Evolutionary conservation across 805 yeast genomes (phyloP), one percentile per base, ranked within the genome.

Genomic region (Saccharomycopsis guyanensis): DNA sequence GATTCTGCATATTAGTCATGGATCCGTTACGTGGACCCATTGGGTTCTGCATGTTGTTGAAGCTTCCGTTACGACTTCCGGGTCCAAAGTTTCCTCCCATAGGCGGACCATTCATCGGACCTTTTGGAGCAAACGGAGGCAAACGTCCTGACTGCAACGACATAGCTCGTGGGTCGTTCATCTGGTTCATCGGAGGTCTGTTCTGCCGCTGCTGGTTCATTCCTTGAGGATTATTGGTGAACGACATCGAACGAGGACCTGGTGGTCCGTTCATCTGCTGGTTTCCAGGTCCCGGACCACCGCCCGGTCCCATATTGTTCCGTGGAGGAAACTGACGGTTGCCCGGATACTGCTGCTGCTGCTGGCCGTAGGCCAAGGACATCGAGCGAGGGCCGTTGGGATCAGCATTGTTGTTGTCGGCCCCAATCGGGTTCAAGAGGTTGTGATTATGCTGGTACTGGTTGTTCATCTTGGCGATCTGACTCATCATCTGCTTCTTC

Each of bases 401-500:
- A 15, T 40, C 40, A 16, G 6, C 12, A 43, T 40, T 38, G 20
- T 31, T n/a, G 19, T 29, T 23, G 29, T 42, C 50, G 2, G 41
- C 43, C 10, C 53, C 51, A 35, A 50, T 47, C 13, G 53, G 51
- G 18, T 50, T 47, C 4, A 50, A 36, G n/a, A 50, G 37, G 29
- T 43, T 44, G 24, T 47, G 53, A 38, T 50, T 50, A 34, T 50
- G 53, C 36, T 50, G 53, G 22, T 47, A 47, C 38, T 45, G 39
- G 46, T 50, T 13, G 49, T 53, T 39, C 44, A 59, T 55, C 44
- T 66, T 56, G 1, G 79, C 74, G 40, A 75, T 68, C 8, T 66
- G 65, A 15, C 67, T 66, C 54, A 70, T 58, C 18, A 75, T 74
- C 59, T 71, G 57, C 57, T 84, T 84, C 66, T 78, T 82, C 58